phyloP scores from a whole-genome alignment of 306 rosid genomes.

The Cicer yamashitae region DNA sequence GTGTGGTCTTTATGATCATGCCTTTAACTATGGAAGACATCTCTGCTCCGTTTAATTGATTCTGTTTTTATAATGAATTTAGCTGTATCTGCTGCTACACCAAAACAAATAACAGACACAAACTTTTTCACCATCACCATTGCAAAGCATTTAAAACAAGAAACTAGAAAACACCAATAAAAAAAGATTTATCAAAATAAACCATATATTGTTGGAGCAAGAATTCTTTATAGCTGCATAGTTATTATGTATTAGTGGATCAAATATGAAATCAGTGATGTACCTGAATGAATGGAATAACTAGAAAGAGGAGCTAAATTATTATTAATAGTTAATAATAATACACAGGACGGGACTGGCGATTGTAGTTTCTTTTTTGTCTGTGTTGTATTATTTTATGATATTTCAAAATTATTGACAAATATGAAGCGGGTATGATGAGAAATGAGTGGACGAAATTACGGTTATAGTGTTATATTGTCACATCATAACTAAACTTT shows the following conservation, averaged over 20 bases:
- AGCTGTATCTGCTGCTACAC: neutral
- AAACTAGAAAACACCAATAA: neutral
- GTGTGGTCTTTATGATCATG: conserved; percentile 53
- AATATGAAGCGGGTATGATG: conserved; percentile 45
- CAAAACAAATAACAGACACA: neutral
- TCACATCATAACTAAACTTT: conserved; percentile 40
- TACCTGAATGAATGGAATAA: conserved; percentile 48
- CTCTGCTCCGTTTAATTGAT: neutral
- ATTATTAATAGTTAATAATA: conserved; percentile 19
- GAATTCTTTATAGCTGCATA: no score
- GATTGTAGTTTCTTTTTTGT: conserved; percentile 32
- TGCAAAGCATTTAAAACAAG: neutral
- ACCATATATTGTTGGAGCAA: no score
- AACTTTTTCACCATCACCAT: neutral
- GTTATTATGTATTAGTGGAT: neutral
- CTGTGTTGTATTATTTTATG: conserved; percentile 20
- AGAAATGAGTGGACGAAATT: conserved; percentile 84
- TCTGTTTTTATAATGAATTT: neutral
- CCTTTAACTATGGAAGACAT: conserved; percentile 73
- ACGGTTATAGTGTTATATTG: conserved; percentile 43
- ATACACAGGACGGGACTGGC: conserved; percentile 44
- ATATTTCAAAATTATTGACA: conserved; percentile 25
- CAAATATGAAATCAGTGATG: conserved; percentile 16
- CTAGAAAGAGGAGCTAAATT: conserved; percentile 27
- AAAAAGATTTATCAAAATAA: no score